Base-by-base conservation (phyloP, 192 early-diverging fungal species). In the Linderina pennispora region DNA sequence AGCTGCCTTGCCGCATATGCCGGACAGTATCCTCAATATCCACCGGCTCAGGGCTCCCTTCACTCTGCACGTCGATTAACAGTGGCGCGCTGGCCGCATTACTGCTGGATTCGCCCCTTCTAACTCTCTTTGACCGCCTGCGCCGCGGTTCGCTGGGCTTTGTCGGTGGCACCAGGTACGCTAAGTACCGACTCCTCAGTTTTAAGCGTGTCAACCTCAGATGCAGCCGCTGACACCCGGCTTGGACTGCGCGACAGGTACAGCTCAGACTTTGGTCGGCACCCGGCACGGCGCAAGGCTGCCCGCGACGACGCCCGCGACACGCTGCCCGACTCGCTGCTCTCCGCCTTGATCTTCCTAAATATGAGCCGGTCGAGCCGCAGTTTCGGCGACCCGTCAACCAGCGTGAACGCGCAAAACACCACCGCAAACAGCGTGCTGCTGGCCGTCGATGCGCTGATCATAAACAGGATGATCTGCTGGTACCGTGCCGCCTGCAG, bases 401-500 rank as follows among this genome's bases (percentile, higher is more conserved):
- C 49, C n/a, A 72, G 25, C 26, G 65, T 48, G 22, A 46, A 72
- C 5, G 62, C 53, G 33, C 61, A 56, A 26, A 61, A 72, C 19
- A 72, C 28, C 6, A 72, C 68, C 7, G 62, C 34, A 5, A 75
- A 55, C 25, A 86, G 48, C 0, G 79, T 74, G 35, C 78, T 84
- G 21, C 89, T 74, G 11, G 80, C 78, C 7, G 79, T 77, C n/a
- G 80, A 79, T 0, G 88, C 82, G 14, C 79, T 78, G 17, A 94
- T 84, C 84, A 94, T 85, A 53, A 89, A 91, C 77, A 89, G 80
- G 37, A 94, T 84, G 38, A 90, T 84, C 48, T 86, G 81, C 57
- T 90, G 88, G 48, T 88, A 90, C 38, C 80, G 71, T n/a, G 81
- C 83, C 0, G 91, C 89, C 34, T 88, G 78, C 48, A 80, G 75